Evolutionary conservation across 2,329 filamentous ascomycete genomes (phyloP).

Genomic region (Phialemoniopsis sp.): DNA sequence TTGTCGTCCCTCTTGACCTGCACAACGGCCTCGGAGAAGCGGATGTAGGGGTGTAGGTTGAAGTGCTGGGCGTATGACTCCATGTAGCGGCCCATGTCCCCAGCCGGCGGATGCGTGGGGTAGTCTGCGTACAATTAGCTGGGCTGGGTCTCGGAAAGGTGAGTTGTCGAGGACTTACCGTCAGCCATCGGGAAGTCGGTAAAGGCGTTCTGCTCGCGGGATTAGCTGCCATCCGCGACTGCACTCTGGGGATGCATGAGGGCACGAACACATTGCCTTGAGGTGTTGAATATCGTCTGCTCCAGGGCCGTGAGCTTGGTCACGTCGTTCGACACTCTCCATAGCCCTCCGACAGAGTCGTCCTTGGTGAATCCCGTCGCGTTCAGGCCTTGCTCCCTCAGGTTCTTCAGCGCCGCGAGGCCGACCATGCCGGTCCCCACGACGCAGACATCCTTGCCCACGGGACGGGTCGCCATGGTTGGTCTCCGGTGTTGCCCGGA

Average conservation of each 20-base stretch:
- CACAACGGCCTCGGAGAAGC: conserved; percentile 3
- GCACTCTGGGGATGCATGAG: too few relatives aligned
- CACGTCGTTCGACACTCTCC: conserved; percentile 4
- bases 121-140: too few relatives aligned
- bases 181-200: conserved; percentile 7
- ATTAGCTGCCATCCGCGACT: too few relatives aligned
- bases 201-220: conserved; percentile 1
- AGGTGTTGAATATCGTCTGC: conserved; percentile 9
- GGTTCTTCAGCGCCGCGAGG: conserved; percentile 9
- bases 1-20: conserved; percentile 6
- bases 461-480: too few relatives aligned
- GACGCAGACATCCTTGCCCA: conserved; percentile 18
- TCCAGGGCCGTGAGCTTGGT: conserved; percentile 5
- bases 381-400: conserved; percentile 9
- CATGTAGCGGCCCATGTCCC: too few relatives aligned
- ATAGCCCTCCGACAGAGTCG: conserved; percentile 8
- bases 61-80: too few relatives aligned
- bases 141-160: too few relatives aligned
- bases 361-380: conserved; percentile 8
- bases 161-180: too few relatives aligned
- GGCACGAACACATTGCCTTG: conserved; percentile 5
- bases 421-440: conserved; percentile 12
- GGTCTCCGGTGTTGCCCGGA: too few relatives aligned
- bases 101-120: too few relatives aligned
- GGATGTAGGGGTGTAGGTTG: background rate